Conservation (phyloP, 2,329 filamentous ascomycete species). For the Colletotrichum sp. region DNA sequence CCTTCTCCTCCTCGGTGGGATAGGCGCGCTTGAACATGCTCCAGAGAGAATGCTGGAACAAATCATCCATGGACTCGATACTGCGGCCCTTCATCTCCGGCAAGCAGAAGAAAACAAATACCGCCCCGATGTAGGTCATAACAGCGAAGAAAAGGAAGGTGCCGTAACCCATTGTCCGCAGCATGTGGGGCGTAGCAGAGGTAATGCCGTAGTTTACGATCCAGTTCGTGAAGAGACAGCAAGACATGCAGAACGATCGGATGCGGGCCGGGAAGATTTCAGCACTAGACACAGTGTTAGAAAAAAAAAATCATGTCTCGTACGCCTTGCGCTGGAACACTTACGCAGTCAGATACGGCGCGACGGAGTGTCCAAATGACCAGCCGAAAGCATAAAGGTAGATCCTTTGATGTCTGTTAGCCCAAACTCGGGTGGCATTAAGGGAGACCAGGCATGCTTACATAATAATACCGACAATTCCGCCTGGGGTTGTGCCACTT, state of each 20-base stretch:
- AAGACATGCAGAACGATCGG: constrained; percentile 29
- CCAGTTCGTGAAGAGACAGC: constrained; percentile 32
- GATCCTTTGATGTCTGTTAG: constrained; percentile 24
- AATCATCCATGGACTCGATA: constrained; percentile 53
- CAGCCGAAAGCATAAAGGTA: constrained; percentile 34
- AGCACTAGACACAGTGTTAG: neutral
- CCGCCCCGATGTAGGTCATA: constrained; percentile 10
- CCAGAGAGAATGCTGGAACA: constrained; percentile 46
- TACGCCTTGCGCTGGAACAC: neutral
- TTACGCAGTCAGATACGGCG: constrained; percentile 25
- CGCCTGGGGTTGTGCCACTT: constrained; percentile 39
- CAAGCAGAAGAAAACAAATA: constrained; percentile 51
- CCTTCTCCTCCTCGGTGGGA: constrained; percentile 52
- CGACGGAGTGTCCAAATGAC: constrained; percentile 26
- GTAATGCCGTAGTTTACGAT: constrained; percentile 34
- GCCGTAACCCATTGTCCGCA: constrained; percentile 16
- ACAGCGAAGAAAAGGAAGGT: constrained; percentile 20
- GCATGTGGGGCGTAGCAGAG: constrained; percentile 29
- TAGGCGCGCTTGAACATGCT: constrained; percentile 45
- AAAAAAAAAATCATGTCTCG: rapidly evolving
- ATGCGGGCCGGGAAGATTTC: constrained; percentile 35
- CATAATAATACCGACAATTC: constrained; percentile 43
- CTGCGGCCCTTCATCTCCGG: constrained; percentile 56
- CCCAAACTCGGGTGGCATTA: neutral
- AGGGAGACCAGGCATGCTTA: constrained; percentile 21